phyloP scores from a whole-genome alignment of 108 stramenopile genomes.

The Cyclotella cryptica region DNA sequence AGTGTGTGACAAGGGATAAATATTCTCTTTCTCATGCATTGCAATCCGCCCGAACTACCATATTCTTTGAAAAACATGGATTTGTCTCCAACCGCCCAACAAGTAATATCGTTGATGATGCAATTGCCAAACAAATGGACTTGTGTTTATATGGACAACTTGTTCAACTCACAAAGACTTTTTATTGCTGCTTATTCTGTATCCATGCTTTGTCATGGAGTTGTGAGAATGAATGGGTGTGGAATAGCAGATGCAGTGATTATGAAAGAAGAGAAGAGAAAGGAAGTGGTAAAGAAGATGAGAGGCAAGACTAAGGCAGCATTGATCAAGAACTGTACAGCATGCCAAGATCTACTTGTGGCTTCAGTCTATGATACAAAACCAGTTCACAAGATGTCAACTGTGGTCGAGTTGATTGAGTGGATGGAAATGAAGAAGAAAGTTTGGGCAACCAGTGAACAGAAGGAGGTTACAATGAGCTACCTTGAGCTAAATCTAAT shows the following conservation, averaged over 20 bases:
- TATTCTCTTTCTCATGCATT: slow-evolving; percentile 14
- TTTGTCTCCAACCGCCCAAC: slow-evolving; percentile 8
- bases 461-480: not conserved
- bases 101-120: slow-evolving; percentile 5
- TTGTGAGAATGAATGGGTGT: not conserved
- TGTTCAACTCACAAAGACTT: slow-evolving; percentile 22
- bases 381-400: slow-evolving; percentile 34
- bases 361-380: slow-evolving; percentile 35
- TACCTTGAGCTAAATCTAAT: slow-evolving; percentile 29
- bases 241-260: not conserved
- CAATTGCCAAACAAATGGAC: too few relatives aligned
- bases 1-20: slow-evolving; percentile 30
- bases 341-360: slow-evolving; percentile 23
- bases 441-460: slow-evolving; percentile 7
- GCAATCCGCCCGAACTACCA: not conserved
- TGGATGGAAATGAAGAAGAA: slow-evolving; percentile 33
- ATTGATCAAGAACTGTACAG: not conserved
- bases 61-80: not conserved
- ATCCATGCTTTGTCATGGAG: not conserved
- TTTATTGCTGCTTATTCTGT: not conserved
- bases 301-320: slow-evolving; percentile 21
- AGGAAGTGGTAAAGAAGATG: not conserved
- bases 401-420: slow-evolving; percentile 12
- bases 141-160: too few relatives aligned
- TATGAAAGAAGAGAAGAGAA: not conserved